A percentile compares a stretch with the other conserved stretches of the same genome.
Conservation (phyloP, 2,329 filamentous ascomycete genomes). For the Cercospora sesami region DNA sequence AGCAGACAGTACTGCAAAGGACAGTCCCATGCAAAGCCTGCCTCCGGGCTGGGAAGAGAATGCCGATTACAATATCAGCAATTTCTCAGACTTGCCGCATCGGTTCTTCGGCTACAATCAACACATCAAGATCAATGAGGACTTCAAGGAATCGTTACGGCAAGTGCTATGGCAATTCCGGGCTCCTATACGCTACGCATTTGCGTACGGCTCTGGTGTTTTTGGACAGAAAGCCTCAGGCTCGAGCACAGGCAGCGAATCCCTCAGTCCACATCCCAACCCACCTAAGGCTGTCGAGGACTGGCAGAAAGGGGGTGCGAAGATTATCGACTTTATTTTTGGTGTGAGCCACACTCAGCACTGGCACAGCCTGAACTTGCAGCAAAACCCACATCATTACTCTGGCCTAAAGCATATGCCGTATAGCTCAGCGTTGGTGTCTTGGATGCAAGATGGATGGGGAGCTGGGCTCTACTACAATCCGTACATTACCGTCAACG, state of each 20-base stretch:
- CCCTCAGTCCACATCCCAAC: constrained; percentile 71
- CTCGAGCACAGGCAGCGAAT: constrained; percentile 51
- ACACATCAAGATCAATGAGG: constrained; percentile 91
- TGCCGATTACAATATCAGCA: constrained; percentile 67
- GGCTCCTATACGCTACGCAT: constrained; percentile 92
- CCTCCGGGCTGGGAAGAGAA: constrained; percentile 72
- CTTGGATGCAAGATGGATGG: constrained; percentile 79
- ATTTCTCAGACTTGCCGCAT: constrained; percentile 74
- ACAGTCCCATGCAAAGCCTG: constrained; percentile 38
- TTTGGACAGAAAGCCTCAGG: constrained; percentile 69
- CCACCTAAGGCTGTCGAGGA: constrained; percentile 77
- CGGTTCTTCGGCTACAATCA: constrained; percentile 90
- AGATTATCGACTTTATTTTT: constrained; percentile 99
- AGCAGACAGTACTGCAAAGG: constrained; percentile 24
- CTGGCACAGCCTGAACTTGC: constrained; percentile 92
- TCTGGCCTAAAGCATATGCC: constrained; percentile 73
- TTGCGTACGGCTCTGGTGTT: constrained; percentile 95
- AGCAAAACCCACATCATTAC: constrained; percentile 88
- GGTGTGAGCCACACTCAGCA: constrained; percentile 92
- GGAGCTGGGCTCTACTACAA: constrained; percentile 98
- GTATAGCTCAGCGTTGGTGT: constrained; percentile 76
- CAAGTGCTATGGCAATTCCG: constrained; percentile 88
- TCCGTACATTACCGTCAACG: constrained; percentile 90
- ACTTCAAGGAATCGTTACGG: constrained; percentile 87
- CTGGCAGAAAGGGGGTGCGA: constrained; percentile 81